Conservation (phyloP, 73 alveolate genomes). For the Symbiodinium natans region DNA sequence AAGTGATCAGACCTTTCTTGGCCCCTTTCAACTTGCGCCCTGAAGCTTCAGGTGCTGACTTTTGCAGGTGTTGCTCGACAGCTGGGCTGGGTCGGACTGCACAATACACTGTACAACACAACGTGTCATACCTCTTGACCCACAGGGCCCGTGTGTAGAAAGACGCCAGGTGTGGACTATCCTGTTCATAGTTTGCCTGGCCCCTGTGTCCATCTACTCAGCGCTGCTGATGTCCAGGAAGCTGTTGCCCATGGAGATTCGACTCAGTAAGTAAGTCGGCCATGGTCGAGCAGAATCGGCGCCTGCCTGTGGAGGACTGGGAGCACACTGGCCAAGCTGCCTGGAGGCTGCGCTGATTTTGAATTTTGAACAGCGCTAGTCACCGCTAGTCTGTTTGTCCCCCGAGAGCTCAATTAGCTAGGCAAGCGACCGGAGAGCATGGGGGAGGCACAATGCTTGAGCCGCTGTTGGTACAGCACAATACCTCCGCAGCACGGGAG, state of each 20-base stretch:
- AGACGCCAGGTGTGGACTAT: conserved; percentile 55
- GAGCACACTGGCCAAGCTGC: conserved; percentile 4
- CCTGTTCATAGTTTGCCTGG: conserved; percentile 31
- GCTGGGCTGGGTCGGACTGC: conserved; percentile 60
- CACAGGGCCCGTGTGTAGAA: background rate
- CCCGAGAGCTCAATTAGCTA: too few relatives aligned
- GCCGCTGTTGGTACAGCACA: background rate
- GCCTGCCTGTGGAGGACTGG: background rate
- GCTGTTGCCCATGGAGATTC: background rate
- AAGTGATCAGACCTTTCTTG: too few relatives aligned
- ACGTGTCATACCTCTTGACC: background rate
- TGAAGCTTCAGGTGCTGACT: conserved; percentile 49
- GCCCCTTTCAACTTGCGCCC: too few relatives aligned
- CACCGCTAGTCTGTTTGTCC: too few relatives aligned
- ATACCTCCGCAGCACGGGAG: too few relatives aligned
- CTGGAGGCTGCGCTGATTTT: background rate
- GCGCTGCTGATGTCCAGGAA: conserved; percentile 80
- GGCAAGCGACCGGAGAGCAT: conserved; percentile 38
- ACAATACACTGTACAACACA: background rate
- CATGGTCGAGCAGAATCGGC: background rate
- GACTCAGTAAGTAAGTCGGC: background rate
- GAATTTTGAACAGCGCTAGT: background rate
- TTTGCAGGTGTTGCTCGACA: conserved; percentile 75
- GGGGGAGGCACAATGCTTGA: conserved; percentile 37
- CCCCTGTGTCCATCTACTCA: conserved; percentile 69